Evolutionary conservation across 2,329 filamentous ascomycete genomes (phyloP).

Genomic region (Cladosporium cucumerinum): DNA sequence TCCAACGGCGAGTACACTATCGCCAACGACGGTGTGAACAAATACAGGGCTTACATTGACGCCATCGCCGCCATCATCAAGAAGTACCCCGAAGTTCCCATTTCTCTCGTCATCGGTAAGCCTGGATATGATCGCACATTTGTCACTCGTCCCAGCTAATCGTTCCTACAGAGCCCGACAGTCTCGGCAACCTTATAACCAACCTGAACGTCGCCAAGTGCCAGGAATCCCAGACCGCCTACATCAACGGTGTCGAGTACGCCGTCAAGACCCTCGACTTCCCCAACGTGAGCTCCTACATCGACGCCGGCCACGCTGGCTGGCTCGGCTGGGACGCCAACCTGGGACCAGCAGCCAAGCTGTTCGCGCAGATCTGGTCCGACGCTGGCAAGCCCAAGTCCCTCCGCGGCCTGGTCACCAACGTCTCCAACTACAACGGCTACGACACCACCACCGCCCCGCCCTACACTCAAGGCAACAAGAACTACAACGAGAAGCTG

Average conservation of each 20-base stretch:
- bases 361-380: conserved; percentile 49
- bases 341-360: conserved; percentile 48
- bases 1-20: conserved; percentile 62
- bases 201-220: conserved; percentile 56
- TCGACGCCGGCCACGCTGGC: conserved; percentile 62
- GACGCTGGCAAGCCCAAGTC: conserved; percentile 45
- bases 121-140: neutral
- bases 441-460: conserved; percentile 47
- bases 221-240: conserved; percentile 51
- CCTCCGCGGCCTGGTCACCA: conserved; percentile 54
- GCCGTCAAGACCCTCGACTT: conserved; percentile 57
- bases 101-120: conserved; percentile 51
- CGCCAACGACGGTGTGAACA: conserved; percentile 49
- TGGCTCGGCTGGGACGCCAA: conserved; percentile 65
- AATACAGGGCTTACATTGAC: conserved; percentile 56
- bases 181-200: conserved; percentile 60
- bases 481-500: conserved; percentile 53
- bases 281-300: conserved; percentile 60
- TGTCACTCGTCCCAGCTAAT: conserved; percentile 17
- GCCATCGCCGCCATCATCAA: conserved; percentile 53
- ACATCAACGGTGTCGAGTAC: conserved; percentile 56
- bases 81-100: conserved; percentile 51
- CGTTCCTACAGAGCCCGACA: conserved; percentile 59
- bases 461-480: conserved; percentile 44
- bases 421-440: conserved; percentile 59